Base-by-base conservation (phyloP, 768 basidiomycete species). In the Xerocomus potaroensis region DNA sequence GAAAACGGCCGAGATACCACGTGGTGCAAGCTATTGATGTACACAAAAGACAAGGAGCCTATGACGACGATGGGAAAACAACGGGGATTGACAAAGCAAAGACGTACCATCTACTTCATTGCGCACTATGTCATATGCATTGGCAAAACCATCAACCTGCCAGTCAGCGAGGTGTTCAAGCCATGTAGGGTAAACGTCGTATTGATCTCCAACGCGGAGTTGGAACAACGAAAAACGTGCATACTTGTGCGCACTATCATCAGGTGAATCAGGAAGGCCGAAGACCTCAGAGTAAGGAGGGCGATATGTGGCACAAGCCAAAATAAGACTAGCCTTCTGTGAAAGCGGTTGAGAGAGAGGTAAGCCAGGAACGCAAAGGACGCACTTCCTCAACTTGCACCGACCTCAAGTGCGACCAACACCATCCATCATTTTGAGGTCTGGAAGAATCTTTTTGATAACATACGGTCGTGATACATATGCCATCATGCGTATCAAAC, bases 101-200 rank as follows among this genome's bases (percentile, higher is more conserved):
- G 22, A 63, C 71, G 38, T 57, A 83, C 84, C 70, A 35, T 80
- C 73, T 10, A 58, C 49, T 45, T 76, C 75, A 41, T 63, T 65
- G 22, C 67, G 60, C 45, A 74, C 64, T 10, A 84, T 60, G 3
- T 74, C 76, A 11, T 75, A 59, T 18, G 72, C 72, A 40, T 66
- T 63, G 0, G 73, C 66, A 12, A 70, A 69, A 10, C 81, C 77
- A 32, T 77, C 73, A 6, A 80, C 59, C 19, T 71, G 57, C 79
- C 81, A 83, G 37, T 80, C 76, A 7, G 78, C 77, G 9, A 84
- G 51, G 33, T 69, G 69, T 42, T 69, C 69, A 1, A 86, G 68
- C 22, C 54, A 59, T 12, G 63, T 49, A 21, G 53, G 48, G 11
- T 54, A 15, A 9, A 63, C 47, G 15, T 39, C 26, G 18, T 51